A percentile compares a stretch with the other conserved stretches of the same genome.
Evolutionary conservation across 441 rosid genomes (phyloP).

Genomic region (Adansonia gregorii): DNA sequence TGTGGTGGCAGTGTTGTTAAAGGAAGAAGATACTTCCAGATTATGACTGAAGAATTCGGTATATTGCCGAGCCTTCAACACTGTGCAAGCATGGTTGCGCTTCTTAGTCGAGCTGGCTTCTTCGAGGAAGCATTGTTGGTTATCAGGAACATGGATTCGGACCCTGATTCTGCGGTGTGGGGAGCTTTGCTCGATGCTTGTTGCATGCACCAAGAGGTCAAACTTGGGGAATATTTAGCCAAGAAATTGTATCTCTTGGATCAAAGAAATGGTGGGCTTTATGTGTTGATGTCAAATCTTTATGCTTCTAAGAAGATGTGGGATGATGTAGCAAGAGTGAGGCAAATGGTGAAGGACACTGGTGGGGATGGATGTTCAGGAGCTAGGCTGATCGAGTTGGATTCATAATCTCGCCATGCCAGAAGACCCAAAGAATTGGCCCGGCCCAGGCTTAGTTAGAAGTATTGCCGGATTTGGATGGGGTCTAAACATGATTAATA

Average conservation of each 20-base stretch:
- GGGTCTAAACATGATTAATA: no score
- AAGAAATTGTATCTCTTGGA: conserved; percentile 71
- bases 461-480: no score
- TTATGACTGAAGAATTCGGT: conserved; percentile 59
- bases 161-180: conserved; percentile 83
- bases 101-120: conserved; percentile 62
- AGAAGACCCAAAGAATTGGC: conserved; percentile 27
- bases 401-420: conserved; percentile 12
- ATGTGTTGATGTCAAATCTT: conserved; percentile 86
- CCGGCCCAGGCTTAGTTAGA: neutral
- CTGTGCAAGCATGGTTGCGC: conserved; percentile 70
- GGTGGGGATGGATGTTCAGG: conserved; percentile 83
- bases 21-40: conserved; percentile 61
- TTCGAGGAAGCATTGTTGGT: conserved; percentile 62
- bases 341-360: conserved; percentile 68
- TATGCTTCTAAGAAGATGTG: conserved; percentile 72
- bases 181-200: conserved; percentile 77
- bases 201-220: conserved; percentile 61
- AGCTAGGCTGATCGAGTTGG: conserved; percentile 53
- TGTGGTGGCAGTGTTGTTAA: conserved; percentile 67
- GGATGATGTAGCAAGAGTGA: conserved; percentile 70
- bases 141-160: conserved; percentile 47
- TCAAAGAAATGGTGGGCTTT: conserved; percentile 68
- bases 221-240: conserved; percentile 78
- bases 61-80: conserved; percentile 70